A percentile compares a stretch with the other conserved stretches of the same genome.
Conservation (phyloP, 78 protist species). For the Dictyostelium discoideum region DNA sequence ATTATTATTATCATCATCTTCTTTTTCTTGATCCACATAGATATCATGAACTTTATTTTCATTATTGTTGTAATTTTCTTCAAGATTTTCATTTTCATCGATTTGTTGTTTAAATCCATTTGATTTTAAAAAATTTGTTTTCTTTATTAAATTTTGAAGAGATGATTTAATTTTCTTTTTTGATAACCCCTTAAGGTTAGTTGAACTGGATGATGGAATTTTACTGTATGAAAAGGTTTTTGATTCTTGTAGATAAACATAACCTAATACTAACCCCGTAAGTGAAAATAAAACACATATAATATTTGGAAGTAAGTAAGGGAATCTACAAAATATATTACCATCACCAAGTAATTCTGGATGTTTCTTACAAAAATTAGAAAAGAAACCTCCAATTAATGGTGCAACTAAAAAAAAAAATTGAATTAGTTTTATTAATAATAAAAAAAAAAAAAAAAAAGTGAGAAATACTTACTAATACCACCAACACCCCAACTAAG, state of each 20-base stretch:
- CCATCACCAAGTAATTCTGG: background rate
- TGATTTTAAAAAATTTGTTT: background rate
- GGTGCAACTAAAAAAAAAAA: conserved; percentile 59
- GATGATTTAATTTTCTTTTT: background rate
- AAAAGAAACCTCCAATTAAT: conserved; percentile 63
- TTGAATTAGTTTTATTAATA: background rate
- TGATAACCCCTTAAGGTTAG: background rate
- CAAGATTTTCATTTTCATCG: background rate
- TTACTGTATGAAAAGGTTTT: background rate
- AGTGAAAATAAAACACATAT: conserved; percentile 25
- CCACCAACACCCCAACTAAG: conserved; percentile 71
- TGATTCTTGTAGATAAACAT: conserved; percentile 32
- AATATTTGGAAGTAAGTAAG: conserved; percentile 66
- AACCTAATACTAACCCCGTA: background rate
- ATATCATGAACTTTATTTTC: background rate
- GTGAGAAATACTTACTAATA: background rate
- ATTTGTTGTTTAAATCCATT: background rate
- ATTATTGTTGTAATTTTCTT: background rate
- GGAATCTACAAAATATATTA: conserved; percentile 28
- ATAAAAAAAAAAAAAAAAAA: background rate
- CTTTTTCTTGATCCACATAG: background rate
- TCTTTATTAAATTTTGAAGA: background rate
- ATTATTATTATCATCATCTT: background rate
- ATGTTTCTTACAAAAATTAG: conserved; percentile 44
- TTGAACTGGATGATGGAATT: background rate